These are phyloP conservation scores for Suhomyces sp. DNA, from an alignment of 805 yeast species.

Conservation along the genomic window DNA sequence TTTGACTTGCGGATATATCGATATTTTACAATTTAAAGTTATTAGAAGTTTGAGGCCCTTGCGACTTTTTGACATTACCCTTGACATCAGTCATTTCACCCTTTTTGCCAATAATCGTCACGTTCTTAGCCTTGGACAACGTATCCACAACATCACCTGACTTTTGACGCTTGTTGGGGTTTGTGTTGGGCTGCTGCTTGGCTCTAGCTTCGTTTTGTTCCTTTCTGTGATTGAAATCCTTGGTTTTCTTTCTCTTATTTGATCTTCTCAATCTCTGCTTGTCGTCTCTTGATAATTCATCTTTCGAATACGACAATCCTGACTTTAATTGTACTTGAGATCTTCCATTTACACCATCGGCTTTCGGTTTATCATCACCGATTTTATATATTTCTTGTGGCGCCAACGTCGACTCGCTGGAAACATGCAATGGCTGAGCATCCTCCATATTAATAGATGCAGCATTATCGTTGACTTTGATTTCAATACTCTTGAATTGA, in stretches of 20 bases:
- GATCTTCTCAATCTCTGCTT: conserved; percentile 85
- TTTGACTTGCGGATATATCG: neutral
- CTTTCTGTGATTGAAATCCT: conserved; percentile 41
- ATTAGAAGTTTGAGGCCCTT: conserved; percentile 27
- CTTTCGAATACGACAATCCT: conserved; percentile 77
- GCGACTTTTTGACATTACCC: conserved; percentile 59
- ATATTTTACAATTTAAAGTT: conserved; percentile 23
- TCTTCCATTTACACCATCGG: conserved; percentile 30
- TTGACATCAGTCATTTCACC: conserved; percentile 73
- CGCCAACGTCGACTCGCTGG: conserved; percentile 73
- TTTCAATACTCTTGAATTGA: conserved; percentile 65
- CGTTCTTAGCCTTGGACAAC: conserved; percentile 66
- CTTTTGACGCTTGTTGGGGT: conserved; percentile 48
- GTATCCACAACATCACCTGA: conserved; percentile 67
- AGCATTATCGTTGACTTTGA: conserved; percentile 62
- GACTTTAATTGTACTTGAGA: conserved; percentile 66
- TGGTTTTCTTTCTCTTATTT: conserved; percentile 74
- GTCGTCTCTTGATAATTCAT: conserved; percentile 79
- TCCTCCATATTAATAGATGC: conserved; percentile 91
- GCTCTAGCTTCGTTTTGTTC: conserved; percentile 26
- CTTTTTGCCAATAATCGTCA: conserved; percentile 71
- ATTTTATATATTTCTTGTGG: conserved; percentile 88
- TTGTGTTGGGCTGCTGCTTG: conserved; percentile 22
- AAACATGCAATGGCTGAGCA: conserved; percentile 85
- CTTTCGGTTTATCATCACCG: conserved; percentile 37